Percentiles rank a stretch among this genome's conserved stretches.
Conservation (phyloP, 2,329 filamentous ascomycete genomes). For the Volutella citrinella region DNA sequence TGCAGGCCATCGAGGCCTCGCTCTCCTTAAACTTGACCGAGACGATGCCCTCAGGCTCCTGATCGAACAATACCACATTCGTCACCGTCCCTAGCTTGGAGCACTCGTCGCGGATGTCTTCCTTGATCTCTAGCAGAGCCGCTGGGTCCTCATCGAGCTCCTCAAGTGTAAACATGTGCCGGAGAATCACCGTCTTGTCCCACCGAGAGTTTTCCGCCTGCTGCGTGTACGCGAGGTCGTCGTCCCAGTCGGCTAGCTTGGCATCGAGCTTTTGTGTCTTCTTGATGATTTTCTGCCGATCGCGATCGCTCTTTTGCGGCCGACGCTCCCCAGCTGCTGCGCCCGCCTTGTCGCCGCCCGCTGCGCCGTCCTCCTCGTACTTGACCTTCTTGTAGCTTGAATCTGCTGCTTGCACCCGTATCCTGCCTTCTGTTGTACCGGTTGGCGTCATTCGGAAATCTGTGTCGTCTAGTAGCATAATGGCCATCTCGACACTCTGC, state of each 20-base stretch:
- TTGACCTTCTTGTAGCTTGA: conserved; percentile 87
- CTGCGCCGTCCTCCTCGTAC: conserved; percentile 48
- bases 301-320: conserved; percentile 55
- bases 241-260: conserved; percentile 92
- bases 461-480: conserved; percentile 76
- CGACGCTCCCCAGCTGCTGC: conserved; percentile 33
- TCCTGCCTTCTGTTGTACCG: conserved; percentile 58
- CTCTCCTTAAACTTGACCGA: conserved; percentile 76
- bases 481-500: conserved; percentile 84
- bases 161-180: conserved; percentile 86
- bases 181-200: conserved; percentile 82
- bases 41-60: conserved; percentile 79
- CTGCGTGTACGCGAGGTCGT: conserved; percentile 66
- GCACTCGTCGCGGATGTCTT: conserved; percentile 90
- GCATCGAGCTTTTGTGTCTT: conserved; percentile 90
- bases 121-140: conserved; percentile 85
- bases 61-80: conserved; percentile 87
- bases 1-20: conserved; percentile 69
- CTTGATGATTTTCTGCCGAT: conserved; percentile 86
- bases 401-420: conserved; percentile 82
- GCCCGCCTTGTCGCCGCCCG: conserved; percentile 15
- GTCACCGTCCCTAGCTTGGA: conserved; percentile 82
- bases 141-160: conserved; percentile 84
- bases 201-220: conserved; percentile 48
- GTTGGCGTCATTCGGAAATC: conserved; percentile 66